Evolutionary conservation across 768 basidiomycete species (phyloP).

Genomic region (Lyophyllum shimeji): DNA sequence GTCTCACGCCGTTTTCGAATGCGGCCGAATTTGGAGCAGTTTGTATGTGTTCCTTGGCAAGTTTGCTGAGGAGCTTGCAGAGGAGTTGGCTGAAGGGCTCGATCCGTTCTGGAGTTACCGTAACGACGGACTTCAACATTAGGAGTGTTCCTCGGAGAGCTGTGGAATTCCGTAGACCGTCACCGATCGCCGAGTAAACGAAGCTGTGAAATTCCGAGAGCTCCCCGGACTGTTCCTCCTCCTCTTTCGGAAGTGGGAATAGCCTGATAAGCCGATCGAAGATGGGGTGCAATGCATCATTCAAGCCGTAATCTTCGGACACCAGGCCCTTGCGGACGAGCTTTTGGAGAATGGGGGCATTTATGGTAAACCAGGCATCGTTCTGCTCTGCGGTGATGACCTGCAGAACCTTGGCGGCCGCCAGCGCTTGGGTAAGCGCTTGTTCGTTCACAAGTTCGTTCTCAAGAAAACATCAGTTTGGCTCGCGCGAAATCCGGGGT

Average conservation of each 20-base stretch:
- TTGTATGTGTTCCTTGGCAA: constrained; percentile 85
- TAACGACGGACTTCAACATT: constrained; percentile 84
- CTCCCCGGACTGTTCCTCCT: constrained; percentile 73
- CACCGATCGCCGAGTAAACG: constrained; percentile 70
- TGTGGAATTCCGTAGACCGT: constrained; percentile 73
- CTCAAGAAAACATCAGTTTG: constrained; percentile 33
- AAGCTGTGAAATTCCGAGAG: constrained; percentile 78
- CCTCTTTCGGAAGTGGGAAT: constrained; percentile 76
- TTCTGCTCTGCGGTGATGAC: constrained; percentile 82
- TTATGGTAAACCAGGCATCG: constrained; percentile 75
- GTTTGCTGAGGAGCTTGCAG: constrained; percentile 80
- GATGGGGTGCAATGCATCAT: constrained; percentile 80
- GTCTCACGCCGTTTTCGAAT: constrained; percentile 60
- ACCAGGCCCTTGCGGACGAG: constrained; percentile 86
- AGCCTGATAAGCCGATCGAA: constrained; percentile 78
- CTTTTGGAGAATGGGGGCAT: constrained; percentile 72
- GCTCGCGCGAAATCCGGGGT: constrained; percentile 1
- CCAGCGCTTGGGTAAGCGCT: constrained; percentile 66
- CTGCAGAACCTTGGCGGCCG: constrained; percentile 85
- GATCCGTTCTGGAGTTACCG: constrained; percentile 77
- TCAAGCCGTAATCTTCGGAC: constrained; percentile 75
- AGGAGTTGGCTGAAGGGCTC: constrained; percentile 76
- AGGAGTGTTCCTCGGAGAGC: constrained; percentile 78
- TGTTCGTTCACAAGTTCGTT: constrained; percentile 71
- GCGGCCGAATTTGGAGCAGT: constrained; percentile 45